Percentiles rank a stretch among this genome's conserved stretches.
Evolutionary conservation across 257 asterid species (phyloP).

Genomic region (Gentiana straminea): DNA sequence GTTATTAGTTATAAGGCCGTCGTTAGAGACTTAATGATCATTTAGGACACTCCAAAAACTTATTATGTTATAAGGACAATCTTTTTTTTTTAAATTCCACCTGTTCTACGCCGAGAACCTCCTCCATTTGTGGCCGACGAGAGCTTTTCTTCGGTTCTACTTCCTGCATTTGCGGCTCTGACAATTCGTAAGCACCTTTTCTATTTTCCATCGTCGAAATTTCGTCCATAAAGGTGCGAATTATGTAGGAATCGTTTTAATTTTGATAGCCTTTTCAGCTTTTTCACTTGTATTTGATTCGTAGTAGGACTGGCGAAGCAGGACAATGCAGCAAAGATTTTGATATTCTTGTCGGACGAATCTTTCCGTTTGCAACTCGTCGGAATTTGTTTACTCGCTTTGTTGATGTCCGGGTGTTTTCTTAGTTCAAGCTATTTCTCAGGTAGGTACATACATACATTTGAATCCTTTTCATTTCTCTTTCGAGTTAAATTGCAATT

Average conservation of each 20-base stretch:
- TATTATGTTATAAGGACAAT: too few relatives aligned
- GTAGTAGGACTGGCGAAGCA: slow-evolving; percentile 27
- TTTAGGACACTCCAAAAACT: too few relatives aligned
- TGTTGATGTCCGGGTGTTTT: slow-evolving; percentile 36
- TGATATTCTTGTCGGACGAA: slow-evolving; percentile 18
- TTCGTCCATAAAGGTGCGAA: too few relatives aligned
- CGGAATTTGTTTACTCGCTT: slow-evolving; percentile 41
- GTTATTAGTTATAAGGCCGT: too few relatives aligned
- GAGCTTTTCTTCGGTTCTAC: slow-evolving; percentile 54
- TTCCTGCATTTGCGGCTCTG: slow-evolving; percentile 29
- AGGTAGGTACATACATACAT: slow-evolving; percentile 50
- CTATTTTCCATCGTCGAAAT: neutral
- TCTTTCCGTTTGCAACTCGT: slow-evolving; percentile 31
- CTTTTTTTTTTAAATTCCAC: neutral
- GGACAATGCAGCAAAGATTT: slow-evolving; percentile 14
- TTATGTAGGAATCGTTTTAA: neutral
- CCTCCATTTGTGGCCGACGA: slow-evolving; percentile 43
- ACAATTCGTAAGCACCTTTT: neutral
- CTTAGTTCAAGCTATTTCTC: slow-evolving; percentile 68
- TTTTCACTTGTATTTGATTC: slow-evolving; percentile 1
- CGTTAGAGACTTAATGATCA: too few relatives aligned
- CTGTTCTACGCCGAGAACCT: slow-evolving; percentile 1
- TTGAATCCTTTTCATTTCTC: slow-evolving; percentile 2
- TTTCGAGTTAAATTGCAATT: neutral
- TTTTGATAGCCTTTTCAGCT: neutral